Percentiles rank a stretch among this genome's conserved stretches.
These are phyloP conservation scores for Infundibulicybe gibba DNA, from an alignment of 768 basidiomycete genomes.

Conservation along the genomic window DNA sequence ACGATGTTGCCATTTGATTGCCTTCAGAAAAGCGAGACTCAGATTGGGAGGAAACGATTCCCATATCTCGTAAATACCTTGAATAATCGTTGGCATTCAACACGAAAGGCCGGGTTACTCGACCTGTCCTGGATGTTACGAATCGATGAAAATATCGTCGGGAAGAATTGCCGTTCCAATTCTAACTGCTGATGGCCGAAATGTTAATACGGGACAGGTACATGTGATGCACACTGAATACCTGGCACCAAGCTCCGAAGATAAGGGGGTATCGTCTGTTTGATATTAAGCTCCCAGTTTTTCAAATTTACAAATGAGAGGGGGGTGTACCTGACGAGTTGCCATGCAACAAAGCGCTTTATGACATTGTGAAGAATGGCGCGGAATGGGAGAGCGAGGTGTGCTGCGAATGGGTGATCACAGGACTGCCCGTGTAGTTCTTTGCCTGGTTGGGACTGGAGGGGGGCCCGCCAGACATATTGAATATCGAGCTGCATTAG, in stretches of 20 bases:
- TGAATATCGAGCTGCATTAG: constrained; percentile 32
- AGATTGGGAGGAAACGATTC: not conserved
- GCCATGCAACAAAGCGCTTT: constrained; percentile 50
- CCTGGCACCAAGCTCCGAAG: constrained; percentile 68
- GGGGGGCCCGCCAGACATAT: constrained; percentile 28
- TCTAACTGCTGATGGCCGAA: constrained; percentile 48
- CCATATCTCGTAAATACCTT: constrained; percentile 32
- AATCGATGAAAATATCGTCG: constrained; percentile 47
- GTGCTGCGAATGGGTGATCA: constrained; percentile 51
- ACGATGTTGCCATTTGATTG: no score
- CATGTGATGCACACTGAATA: constrained; percentile 19
- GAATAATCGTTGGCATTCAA: constrained; percentile 37
- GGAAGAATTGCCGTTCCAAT: constrained; percentile 44
- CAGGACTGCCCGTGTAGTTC: constrained; percentile 3
- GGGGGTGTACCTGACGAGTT: constrained; percentile 52
- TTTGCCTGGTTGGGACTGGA: constrained; percentile 5
- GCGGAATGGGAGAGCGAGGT: constrained; percentile 51
- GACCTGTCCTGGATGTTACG: constrained; percentile 51
- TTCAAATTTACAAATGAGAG: not conserved
- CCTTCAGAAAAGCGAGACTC: no score
- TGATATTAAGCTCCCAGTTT: not conserved
- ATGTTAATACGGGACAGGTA: constrained; percentile 1
- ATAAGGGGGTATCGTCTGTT: constrained; percentile 72
- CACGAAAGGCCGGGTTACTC: constrained; percentile 39
- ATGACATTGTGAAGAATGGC: constrained; percentile 49